Base-by-base conservation (phyloP, 2,329 filamentous ascomycete genomes). In the Aspergillus transmontanensis region DNA sequence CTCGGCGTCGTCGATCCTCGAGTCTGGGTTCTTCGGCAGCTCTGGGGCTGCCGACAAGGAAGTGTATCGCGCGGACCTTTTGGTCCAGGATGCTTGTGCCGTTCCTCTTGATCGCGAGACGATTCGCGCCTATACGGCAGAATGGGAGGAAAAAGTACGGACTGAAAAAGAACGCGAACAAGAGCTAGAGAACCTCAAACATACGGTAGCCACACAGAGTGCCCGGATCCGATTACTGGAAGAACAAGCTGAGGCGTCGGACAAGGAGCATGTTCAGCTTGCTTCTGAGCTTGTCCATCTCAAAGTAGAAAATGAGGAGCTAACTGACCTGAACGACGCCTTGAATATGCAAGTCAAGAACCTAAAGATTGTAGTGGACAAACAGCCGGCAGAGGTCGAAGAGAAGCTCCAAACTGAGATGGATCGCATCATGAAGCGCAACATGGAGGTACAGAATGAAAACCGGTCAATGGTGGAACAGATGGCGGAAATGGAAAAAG, bases 11-110 rank as follows among this genome's bases (percentile, higher is more conserved):
- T 97, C 93, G 19, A 90, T 99, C 55, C 86, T 98, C 1, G 95
- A 99, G 77, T 96, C 93, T 50, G 95, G 95, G 16, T 99, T 99
- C 83, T 99, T 99, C 73, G 95, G 95, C 64, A 94, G 90, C 75
- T 94, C 93, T 28, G 93, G 92, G 39, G 89, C 89, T 68, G 86
- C 93, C 14, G 95, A 99, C 75, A 97, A 97, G 78, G 95, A 97
- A 75, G 88, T 99, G 7, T 99, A 99, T 76, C 89, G 94, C 57
- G 95, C 95, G 19, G 95, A 99, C 76, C 89, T 95, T 71, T 87
- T 99, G 64, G 92, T 99, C 16, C 90, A 91, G 64, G 95, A 99
- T 78, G 95, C 95, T 0, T 97, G 94, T 73, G 90, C 91, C 39
- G 85, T 98, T 58, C 91, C 92, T 72, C 88, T 99, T 46, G 92